Percentiles rank a stretch among this genome's conserved stretches.
Evolutionary conservation across 2,329 filamentous ascomycete genomes (phyloP).

Genomic region (Cryphonectria parasitica): DNA sequence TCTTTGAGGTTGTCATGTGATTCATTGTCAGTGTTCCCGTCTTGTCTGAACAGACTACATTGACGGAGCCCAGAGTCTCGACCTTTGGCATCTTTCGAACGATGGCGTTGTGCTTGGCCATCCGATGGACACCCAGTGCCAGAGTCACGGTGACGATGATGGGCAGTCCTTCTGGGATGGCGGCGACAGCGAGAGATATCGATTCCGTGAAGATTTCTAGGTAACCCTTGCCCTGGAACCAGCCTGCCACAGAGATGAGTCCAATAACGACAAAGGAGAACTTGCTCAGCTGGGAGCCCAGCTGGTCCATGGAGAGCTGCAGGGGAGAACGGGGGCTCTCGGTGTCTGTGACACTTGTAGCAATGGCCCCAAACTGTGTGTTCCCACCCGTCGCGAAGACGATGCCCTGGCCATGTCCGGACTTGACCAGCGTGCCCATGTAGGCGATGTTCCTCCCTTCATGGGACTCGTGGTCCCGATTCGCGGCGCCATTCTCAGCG

Average conservation of each 20-base stretch:
- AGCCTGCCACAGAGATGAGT: constrained; percentile 87
- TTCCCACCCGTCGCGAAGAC: constrained; percentile 95
- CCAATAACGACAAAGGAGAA: constrained; percentile 94
- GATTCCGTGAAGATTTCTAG: constrained; percentile 98
- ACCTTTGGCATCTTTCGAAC: constrained; percentile 95
- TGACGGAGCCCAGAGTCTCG: constrained; percentile 96
- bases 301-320: constrained; percentile 95
- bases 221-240: constrained; percentile 85
- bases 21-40: constrained; percentile 95
- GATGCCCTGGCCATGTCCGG: constrained; percentile 91
- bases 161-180: constrained; percentile 92
- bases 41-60: constrained; percentile 99
- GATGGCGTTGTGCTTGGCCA: constrained; percentile 94
- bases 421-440: constrained; percentile 96
- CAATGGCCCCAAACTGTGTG: constrained; percentile 96
- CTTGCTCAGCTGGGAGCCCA: constrained; percentile 94
- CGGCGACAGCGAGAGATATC: constrained; percentile 92
- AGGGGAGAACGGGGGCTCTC: constrained; percentile 93
- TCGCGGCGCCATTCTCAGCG: constrained; percentile 43
- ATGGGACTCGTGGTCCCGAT: constrained; percentile 65
- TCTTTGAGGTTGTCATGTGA: constrained; percentile 95
- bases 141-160: constrained; percentile 98
- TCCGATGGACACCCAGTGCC: constrained; percentile 90
- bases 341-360: constrained; percentile 89
- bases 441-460: constrained; percentile 92